Conservation (phyloP, 768 basidiomycete genomes). For the Boletus bicolor region DNA sequence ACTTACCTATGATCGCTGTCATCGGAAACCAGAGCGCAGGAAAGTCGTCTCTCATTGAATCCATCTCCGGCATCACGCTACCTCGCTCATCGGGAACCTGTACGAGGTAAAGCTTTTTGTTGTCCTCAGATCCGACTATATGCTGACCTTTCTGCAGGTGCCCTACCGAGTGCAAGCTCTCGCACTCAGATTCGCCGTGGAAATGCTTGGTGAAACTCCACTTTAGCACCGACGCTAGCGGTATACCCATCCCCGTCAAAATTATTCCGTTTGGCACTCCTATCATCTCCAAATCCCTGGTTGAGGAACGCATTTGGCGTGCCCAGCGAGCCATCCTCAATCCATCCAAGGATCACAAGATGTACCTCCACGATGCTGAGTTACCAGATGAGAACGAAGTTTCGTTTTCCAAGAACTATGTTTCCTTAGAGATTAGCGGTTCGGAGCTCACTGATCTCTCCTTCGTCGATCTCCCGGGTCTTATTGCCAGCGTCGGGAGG, state of each 20-base stretch:
- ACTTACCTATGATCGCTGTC: slow-evolving; percentile 71
- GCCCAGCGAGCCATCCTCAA: slow-evolving; percentile 68
- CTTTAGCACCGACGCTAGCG: slow-evolving; percentile 38
- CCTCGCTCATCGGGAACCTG: slow-evolving; percentile 75
- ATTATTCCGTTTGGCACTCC: slow-evolving; percentile 44
- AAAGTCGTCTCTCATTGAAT: slow-evolving; percentile 75
- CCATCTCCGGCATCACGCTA: slow-evolving; percentile 68
- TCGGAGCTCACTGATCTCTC: slow-evolving; percentile 59
- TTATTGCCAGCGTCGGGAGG: slow-evolving; percentile 55
- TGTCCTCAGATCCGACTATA: neutral
- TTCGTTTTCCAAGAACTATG: slow-evolving; percentile 53
- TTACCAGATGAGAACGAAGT: slow-evolving; percentile 15
- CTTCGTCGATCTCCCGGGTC: slow-evolving; percentile 62
- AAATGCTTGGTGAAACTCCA: slow-evolving; percentile 50
- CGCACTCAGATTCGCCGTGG: slow-evolving; percentile 41
- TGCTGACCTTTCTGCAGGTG: slow-evolving; percentile 37
- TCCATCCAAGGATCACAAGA: slow-evolving; percentile 33
- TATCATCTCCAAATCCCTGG: slow-evolving; percentile 49
- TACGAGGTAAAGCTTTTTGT: slow-evolving; percentile 47
- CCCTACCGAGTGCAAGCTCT: slow-evolving; percentile 55
- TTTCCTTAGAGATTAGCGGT: slow-evolving; percentile 58
- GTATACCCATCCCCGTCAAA: slow-evolving; percentile 37
- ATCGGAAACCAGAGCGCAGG: slow-evolving; percentile 73
- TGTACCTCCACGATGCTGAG: slow-evolving; percentile 15
- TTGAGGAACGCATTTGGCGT: slow-evolving; percentile 64